These are phyloP conservation scores for Butyriboletus loyo DNA, from an alignment of 768 basidiomycete genomes.

Conservation along the genomic window DNA sequence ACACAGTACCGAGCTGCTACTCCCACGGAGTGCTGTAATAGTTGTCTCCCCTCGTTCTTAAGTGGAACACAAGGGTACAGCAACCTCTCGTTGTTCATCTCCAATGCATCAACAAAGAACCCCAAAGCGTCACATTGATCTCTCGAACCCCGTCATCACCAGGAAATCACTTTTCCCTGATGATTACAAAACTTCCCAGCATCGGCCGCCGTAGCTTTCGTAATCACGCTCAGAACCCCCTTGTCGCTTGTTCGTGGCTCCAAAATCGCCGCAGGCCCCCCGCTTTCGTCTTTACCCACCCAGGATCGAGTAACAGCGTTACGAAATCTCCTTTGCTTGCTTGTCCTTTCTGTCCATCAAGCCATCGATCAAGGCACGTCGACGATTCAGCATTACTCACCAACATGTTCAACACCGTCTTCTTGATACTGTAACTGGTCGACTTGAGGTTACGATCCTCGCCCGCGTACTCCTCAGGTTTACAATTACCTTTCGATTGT, in stretches of 20 bases:
- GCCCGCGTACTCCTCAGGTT: slow-evolving; percentile 32
- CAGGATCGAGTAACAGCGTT: slow-evolving; percentile 85
- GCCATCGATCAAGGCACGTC: neutral
- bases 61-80: neutral
- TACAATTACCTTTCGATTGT: slow-evolving; percentile 29
- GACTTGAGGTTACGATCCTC: slow-evolving; percentile 5
- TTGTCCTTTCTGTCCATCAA: neutral
- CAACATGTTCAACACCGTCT: slow-evolving; percentile 1
- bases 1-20: neutral
- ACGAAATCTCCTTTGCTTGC: neutral
- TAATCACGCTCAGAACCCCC: slow-evolving; percentile 10
- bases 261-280: slow-evolving; percentile 29
- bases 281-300: slow-evolving; percentile 71
- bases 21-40: neutral
- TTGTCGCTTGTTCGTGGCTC: slow-evolving; percentile 26
- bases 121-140: neutral
- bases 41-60: no score
- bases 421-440: slow-evolving; percentile 2
- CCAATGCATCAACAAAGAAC: neutral
- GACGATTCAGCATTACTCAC: neutral
- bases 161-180: slow-evolving; percentile 1
- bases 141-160: neutral
- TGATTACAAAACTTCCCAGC: slow-evolving; percentile 11
- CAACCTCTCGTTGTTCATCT: neutral
- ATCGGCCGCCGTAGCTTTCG: neutral